phyloP scores from a whole-genome alignment of 2,329 filamentous ascomycete species.

The Drechslerella dactyloides region DNA sequence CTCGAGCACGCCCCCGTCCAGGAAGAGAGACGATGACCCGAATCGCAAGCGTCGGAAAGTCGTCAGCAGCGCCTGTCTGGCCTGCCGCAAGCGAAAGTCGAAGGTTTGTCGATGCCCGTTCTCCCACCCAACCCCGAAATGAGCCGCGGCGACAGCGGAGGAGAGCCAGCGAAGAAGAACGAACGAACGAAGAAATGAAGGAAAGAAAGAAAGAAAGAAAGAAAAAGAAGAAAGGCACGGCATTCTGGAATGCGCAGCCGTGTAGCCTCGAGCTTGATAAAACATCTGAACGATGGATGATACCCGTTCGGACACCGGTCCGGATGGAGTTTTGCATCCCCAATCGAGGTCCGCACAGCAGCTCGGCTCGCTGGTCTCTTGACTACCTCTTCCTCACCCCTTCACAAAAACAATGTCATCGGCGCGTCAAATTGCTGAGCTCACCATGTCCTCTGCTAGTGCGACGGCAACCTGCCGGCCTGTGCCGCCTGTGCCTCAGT shows the following conservation, averaged over 20 bases:
- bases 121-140: constrained; percentile 14
- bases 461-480: constrained; percentile 86
- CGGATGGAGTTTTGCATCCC: no score
- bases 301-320: no score
- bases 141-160: no score
- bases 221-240: neutral
- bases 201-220: constrained; percentile 5
- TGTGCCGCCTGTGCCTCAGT: constrained; percentile 96
- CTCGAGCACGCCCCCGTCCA: constrained; percentile 31
- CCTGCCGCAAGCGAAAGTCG: constrained; percentile 77
- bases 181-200: neutral
- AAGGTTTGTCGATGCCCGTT: constrained; percentile 62
- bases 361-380: neutral
- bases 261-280: neutral
- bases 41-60: constrained; percentile 69
- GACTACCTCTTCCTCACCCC: no score
- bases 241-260: constrained; percentile 5
- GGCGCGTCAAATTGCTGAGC: constrained; percentile 15
- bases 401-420: neutral
- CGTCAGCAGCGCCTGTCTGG: constrained; percentile 83
- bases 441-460: constrained; percentile 59
- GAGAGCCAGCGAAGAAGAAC: neutral
- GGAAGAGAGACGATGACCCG: constrained; percentile 47
- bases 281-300: no score
- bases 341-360: no score